Conservation (phyloP, 2,329 filamentous ascomycete species). For the Hymenoscyphus repandus region DNA sequence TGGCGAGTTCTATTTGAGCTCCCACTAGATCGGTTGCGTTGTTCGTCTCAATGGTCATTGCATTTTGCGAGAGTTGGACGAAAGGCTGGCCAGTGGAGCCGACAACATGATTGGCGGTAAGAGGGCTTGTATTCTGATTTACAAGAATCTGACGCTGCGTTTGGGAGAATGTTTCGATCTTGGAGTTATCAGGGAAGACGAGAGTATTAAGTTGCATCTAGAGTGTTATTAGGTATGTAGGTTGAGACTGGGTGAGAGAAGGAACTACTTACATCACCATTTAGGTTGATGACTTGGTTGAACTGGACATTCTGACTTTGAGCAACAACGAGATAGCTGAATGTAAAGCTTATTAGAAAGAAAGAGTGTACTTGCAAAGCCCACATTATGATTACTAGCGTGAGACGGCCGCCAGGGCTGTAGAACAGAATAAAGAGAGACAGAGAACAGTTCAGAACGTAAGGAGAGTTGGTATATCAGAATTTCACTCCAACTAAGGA, state of each 20-base stretch:
- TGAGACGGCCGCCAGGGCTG: slow-evolving; percentile 15
- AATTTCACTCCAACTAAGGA: background rate
- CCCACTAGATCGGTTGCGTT: slow-evolving; percentile 15
- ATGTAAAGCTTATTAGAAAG: slow-evolving; percentile 10
- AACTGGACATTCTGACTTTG: slow-evolving; percentile 14
- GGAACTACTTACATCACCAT: slow-evolving; percentile 13
- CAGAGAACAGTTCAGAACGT: slow-evolving; percentile 23
- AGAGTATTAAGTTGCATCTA: slow-evolving; percentile 16
- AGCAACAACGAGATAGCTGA: slow-evolving; percentile 7
- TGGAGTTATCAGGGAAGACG: slow-evolving; percentile 14
- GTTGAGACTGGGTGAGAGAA: background rate
- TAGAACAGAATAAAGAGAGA: slow-evolving; percentile 3
- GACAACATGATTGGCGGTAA: slow-evolving; percentile 14
- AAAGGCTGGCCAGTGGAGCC: slow-evolving; percentile 17
- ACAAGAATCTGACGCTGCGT: slow-evolving; percentile 16
- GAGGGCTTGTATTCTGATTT: slow-evolving; percentile 12
- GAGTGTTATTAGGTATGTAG: too few relatives aligned
- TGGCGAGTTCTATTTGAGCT: slow-evolving; percentile 14
- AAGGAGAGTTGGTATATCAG: background rate
- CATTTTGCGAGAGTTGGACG: slow-evolving; percentile 14
- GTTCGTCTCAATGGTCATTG: slow-evolving; percentile 17
- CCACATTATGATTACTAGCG: slow-evolving; percentile 14
- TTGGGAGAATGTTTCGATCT: slow-evolving; percentile 16
- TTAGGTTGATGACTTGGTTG: slow-evolving; percentile 18
- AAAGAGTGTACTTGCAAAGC: slow-evolving; percentile 6